Percentiles rank a stretch among this genome's conserved stretches.
phyloP scores from a whole-genome alignment of 2,329 filamentous ascomycete genomes.

The Coleophoma cylindrospora region DNA sequence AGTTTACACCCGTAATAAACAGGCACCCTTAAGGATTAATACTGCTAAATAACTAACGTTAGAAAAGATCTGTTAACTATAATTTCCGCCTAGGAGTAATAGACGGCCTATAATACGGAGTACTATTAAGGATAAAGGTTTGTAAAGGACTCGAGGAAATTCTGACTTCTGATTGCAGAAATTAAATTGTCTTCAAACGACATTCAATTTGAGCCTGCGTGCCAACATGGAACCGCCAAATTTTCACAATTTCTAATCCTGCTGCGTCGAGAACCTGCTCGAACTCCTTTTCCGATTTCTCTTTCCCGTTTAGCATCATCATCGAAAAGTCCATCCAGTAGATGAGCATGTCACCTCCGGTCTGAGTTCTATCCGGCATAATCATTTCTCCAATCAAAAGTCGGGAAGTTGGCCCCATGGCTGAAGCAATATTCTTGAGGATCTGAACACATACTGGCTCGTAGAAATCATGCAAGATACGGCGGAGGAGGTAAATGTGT shows the following conservation, averaged over 20 bases:
- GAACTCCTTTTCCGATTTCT: conserved; percentile 22
- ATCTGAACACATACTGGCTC: conserved; percentile 18
- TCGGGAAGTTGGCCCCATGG: conserved; percentile 20
- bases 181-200: conserved; percentile 3
- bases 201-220: conserved; percentile 10
- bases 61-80: no score
- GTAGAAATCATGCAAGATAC: conserved; percentile 21
- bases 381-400: conserved; percentile 22
- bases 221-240: conserved; percentile 14
- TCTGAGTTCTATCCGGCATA: conserved; percentile 16
- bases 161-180: no score
- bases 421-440: conserved; percentile 18
- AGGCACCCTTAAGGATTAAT: no score
- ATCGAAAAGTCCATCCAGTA: conserved; percentile 23
- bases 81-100: no score
- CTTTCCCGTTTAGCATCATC: conserved; percentile 23
- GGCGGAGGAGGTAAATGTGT: conserved; percentile 21
- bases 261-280: conserved; percentile 15
- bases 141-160: no score
- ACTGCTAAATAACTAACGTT: no score
- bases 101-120: no score
- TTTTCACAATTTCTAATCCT: conserved; percentile 21
- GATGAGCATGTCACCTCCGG: conserved; percentile 13
- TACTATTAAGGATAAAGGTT: no score
- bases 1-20: no score